phyloP scores from a whole-genome alignment of 1,284 basidiomycete genomes.

The Ustilago loliicola region DNA sequence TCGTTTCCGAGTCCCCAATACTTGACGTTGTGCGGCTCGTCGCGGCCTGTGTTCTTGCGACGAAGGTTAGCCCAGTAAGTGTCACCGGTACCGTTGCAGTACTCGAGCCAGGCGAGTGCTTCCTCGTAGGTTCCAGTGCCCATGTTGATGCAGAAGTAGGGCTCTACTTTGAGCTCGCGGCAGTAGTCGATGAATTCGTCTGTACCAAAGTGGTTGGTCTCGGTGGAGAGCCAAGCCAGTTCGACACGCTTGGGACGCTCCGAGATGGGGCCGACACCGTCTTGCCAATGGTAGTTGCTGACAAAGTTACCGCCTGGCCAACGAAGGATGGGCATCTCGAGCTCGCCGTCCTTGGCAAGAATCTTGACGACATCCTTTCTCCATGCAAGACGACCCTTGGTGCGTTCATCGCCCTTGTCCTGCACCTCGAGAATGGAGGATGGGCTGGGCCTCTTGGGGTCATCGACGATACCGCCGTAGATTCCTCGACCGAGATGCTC shows the following conservation, averaged over 20 bases:
- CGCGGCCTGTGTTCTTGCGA: conserved; percentile 76
- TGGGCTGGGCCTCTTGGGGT: conserved; percentile 71
- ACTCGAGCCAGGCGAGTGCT: conserved; percentile 78
- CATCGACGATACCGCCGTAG: conserved; percentile 76
- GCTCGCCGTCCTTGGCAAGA: conserved; percentile 72
- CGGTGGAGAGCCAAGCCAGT: conserved; percentile 78
- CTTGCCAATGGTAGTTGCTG: conserved; percentile 80
- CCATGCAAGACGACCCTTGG: conserved; percentile 72
- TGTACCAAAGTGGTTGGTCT: conserved; percentile 78
- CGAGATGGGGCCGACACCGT: conserved; percentile 76
- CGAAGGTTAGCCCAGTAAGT: conserved; percentile 77
- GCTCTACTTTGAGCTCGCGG: conserved; percentile 73
- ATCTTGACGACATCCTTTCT: conserved; percentile 76
- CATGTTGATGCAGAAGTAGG: conserved; percentile 79
- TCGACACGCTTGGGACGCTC: conserved; percentile 76
- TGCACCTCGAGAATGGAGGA: conserved; percentile 62
- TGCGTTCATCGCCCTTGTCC: conserved; percentile 52
- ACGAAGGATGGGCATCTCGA: conserved; percentile 76
- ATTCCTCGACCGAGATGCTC: conserved; percentile 74
- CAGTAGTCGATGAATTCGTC: conserved; percentile 75
- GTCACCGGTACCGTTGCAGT: conserved; percentile 75
- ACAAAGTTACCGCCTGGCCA: conserved; percentile 76
- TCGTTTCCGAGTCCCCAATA: conserved; percentile 73
- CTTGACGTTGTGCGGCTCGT: conserved; percentile 76
- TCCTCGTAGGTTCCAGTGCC: conserved; percentile 78